These are phyloP conservation scores for Monosporascus sp. DNA, from an alignment of 2,329 filamentous ascomycete species.

Conservation along the genomic window DNA sequence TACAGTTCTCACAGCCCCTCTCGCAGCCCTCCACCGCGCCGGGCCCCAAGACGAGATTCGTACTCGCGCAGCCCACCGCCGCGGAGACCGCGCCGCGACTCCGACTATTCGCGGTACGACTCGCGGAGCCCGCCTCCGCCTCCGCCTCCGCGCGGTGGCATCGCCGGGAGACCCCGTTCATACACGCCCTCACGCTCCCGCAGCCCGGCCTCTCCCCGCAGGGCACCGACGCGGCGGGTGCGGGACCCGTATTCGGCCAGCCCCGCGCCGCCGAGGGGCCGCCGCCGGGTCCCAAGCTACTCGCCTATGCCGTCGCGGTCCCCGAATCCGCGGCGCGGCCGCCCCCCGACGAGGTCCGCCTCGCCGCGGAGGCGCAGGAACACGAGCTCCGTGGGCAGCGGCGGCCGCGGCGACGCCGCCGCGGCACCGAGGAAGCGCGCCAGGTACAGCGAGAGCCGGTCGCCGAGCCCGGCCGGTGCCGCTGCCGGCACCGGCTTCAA, in stretches of 20 bases:
- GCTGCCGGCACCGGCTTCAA: not conserved
- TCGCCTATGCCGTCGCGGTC: constrained; percentile 12
- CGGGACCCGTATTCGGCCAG: constrained; percentile 7
- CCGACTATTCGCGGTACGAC: constrained; percentile 16
- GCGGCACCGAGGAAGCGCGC: constrained; percentile 15
- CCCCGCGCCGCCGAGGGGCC: constrained; percentile 8
- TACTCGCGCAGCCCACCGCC: constrained; percentile 18
- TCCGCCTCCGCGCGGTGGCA: constrained; percentile 10
- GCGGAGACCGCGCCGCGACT: constrained; percentile 12
- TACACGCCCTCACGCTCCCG: constrained; percentile 19
- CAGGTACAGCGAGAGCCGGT: constrained; percentile 18
- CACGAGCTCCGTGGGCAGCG: constrained; percentile 14
- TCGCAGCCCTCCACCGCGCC: constrained; percentile 21
- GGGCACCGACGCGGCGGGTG: constrained; percentile 12
- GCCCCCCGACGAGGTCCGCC: constrained; percentile 7
- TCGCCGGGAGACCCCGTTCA: constrained; percentile 16
- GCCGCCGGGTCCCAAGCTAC: constrained; percentile 10
- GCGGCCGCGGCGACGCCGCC: constrained; percentile 5
- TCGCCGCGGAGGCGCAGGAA: constrained; percentile 12
- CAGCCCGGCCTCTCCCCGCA: constrained; percentile 15
- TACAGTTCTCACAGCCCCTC: constrained; percentile 21
- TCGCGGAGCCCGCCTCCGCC: constrained; percentile 17
- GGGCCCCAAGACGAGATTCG: constrained; percentile 17
- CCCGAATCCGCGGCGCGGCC: constrained; percentile 7
- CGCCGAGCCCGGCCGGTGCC: constrained; percentile 5